phyloP scores from a whole-genome alignment of 768 basidiomycete species.

The Tricholoma saponaceum region DNA sequence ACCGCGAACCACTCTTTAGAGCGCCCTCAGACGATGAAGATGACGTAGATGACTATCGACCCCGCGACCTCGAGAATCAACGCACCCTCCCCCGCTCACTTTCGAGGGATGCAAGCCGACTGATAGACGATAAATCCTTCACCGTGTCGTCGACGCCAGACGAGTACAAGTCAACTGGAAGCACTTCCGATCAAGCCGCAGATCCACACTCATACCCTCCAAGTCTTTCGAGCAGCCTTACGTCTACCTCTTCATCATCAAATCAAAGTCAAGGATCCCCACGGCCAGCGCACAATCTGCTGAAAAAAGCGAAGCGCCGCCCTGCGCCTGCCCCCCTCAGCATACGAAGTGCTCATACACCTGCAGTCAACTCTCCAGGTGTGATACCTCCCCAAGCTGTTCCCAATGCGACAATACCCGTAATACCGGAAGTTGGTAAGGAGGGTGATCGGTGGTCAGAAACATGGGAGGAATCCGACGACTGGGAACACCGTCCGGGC shows the following conservation, averaged over 20 bases:
- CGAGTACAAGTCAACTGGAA: slow-evolving; percentile 39
- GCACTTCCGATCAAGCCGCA: slow-evolving; percentile 26
- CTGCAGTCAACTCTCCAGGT: slow-evolving; percentile 31
- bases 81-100: slow-evolving; percentile 31
- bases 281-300: slow-evolving; percentile 28
- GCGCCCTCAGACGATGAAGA: slow-evolving; percentile 51
- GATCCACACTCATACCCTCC: slow-evolving; percentile 61
- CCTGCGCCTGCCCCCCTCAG: slow-evolving; percentile 39
- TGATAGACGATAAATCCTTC: slow-evolving; percentile 19
- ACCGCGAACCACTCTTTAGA: slow-evolving; percentile 62
- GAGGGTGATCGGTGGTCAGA: slow-evolving; percentile 39
- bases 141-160: slow-evolving; percentile 26
- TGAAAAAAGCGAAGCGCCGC: slow-evolving; percentile 37
- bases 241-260: slow-evolving; percentile 31
- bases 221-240: slow-evolving; percentile 39
- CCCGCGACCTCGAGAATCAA: slow-evolving; percentile 45
- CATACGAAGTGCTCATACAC: slow-evolving; percentile 25
- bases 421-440: slow-evolving; percentile 9
- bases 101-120: slow-evolving; percentile 17
- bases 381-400: slow-evolving; percentile 8
- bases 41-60: slow-evolving; percentile 31
- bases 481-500: slow-evolving; percentile 47
- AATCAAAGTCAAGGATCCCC: slow-evolving; percentile 20
- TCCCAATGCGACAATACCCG: slow-evolving; percentile 7
- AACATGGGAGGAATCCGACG: slow-evolving; percentile 47